phyloP scores from a whole-genome alignment of 805 yeast genomes.

The Saccharomycopsis olivae region DNA sequence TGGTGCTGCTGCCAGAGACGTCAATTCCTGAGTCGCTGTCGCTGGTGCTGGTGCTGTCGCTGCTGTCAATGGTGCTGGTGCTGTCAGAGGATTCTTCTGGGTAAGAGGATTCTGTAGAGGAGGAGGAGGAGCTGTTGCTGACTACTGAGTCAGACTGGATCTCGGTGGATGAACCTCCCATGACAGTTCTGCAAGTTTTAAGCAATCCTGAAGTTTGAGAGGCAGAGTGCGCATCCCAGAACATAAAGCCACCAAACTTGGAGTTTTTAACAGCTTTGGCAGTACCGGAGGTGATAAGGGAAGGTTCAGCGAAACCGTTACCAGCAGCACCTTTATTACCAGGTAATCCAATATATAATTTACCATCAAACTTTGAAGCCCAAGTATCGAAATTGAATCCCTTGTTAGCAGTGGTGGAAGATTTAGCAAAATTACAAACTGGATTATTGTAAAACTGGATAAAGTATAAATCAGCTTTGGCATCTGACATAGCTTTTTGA shows the following conservation, averaged over 20 bases:
- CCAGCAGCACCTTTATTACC: slow-evolving; percentile 30
- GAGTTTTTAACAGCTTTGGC: not conserved
- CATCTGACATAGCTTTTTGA: slow-evolving; percentile 45
- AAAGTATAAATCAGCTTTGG: slow-evolving; percentile 69
- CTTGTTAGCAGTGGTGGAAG: slow-evolving; percentile 23
- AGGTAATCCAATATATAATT: slow-evolving; percentile 45
- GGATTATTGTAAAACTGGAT: slow-evolving; percentile 86
- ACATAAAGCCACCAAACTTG: slow-evolving; percentile 16
- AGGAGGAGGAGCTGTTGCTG: too few species aligned
- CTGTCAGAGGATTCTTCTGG: too few species aligned
- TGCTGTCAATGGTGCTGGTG: not conserved
- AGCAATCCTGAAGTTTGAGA: slow-evolving; percentile 5
- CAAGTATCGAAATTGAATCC: slow-evolving; percentile 65
- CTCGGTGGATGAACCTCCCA: too few species aligned
- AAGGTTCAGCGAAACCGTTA: slow-evolving; percentile 35
- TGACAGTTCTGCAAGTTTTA: too few species aligned
- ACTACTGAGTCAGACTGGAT: too few species aligned
- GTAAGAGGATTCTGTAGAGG: too few species aligned
- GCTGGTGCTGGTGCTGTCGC: not conserved
- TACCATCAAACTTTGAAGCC: slow-evolving; percentile 54
- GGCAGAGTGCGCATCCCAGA: slow-evolving; percentile 21
- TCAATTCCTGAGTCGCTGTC: not conserved
- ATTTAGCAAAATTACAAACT: slow-evolving; percentile 38
- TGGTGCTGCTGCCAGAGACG: not conserved
- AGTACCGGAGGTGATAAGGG: slow-evolving; percentile 24